A percentile compares a stretch with the other conserved stretches of the same genome.
Conservation (phyloP, 495 filamentous ascomycete genomes). For the Penicillium mononematosum region DNA sequence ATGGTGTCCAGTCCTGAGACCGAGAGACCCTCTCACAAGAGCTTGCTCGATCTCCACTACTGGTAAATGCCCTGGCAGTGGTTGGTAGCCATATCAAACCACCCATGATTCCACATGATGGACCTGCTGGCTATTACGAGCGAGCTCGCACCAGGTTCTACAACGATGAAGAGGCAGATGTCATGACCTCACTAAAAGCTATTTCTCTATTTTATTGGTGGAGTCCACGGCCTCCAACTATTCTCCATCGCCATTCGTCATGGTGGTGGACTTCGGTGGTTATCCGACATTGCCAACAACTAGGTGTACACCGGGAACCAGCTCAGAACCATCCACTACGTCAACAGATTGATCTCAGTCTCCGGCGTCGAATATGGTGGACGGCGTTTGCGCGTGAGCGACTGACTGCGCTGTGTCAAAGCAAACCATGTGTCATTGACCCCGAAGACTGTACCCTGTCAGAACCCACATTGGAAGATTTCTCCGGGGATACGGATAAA, state of each 20-base stretch:
- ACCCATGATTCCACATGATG: conserved; percentile 35
- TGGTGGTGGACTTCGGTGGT: conserved; percentile 43
- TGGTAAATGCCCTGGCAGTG: conserved; percentile 37
- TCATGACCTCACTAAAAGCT: conserved; percentile 30
- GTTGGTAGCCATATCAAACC: conserved; percentile 35
- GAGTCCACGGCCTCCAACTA: conserved; percentile 33
- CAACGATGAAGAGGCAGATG: conserved; percentile 32
- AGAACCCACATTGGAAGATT: conserved; percentile 32
- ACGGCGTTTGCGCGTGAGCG: conserved; percentile 40
- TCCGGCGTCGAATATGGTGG: conserved; percentile 40
- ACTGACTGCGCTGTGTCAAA: conserved; percentile 37
- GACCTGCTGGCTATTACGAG: conserved; percentile 35
- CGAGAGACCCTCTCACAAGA: conserved; percentile 24
- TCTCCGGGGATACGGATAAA: conserved; percentile 16
- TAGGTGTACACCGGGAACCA: conserved; percentile 35
- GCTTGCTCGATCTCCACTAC: conserved; percentile 29
- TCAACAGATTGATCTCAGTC: conserved; percentile 23
- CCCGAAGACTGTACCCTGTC: conserved; percentile 35
- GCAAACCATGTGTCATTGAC: conserved; percentile 37
- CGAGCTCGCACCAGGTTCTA: conserved; percentile 32
- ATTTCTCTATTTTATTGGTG: conserved; percentile 41
- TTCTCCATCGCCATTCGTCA: conserved; percentile 36
- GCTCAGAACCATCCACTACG: conserved; percentile 11
- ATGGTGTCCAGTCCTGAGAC: conserved; percentile 39
- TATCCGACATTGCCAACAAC: conserved; percentile 38